Conservation (phyloP, 805 yeast genomes). For the Candida pseudofarinosa region DNA sequence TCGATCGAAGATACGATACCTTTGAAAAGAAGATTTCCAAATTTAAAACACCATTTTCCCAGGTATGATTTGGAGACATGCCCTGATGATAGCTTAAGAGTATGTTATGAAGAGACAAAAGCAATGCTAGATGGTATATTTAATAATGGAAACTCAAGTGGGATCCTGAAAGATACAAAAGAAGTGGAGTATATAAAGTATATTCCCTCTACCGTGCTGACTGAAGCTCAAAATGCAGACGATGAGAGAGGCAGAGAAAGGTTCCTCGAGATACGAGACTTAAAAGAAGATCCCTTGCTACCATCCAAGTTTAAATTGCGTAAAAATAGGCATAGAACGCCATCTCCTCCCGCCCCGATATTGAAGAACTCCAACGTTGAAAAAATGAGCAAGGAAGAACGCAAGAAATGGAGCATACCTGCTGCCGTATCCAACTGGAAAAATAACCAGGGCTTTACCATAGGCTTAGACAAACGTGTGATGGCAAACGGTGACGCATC, state of each 20-base stretch:
- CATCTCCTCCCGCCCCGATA: conserved; percentile 61
- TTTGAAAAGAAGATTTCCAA: conserved; percentile 39
- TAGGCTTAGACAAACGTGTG: conserved; percentile 73
- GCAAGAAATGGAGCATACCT: conserved; percentile 81
- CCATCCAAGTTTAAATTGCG: conserved; percentile 75
- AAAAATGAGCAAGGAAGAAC: conserved; percentile 65
- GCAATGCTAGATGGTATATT: conserved; percentile 51
- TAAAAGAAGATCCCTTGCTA: conserved; percentile 76
- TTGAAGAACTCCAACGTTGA: conserved; percentile 37
- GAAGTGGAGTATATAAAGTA: conserved; percentile 18
- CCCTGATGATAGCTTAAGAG: conserved; percentile 42
- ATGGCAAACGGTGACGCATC: conserved; percentile 43
- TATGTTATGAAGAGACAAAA: conserved; percentile 53
- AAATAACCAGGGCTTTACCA: conserved; percentile 85
- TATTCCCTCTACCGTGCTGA: conserved; percentile 9
- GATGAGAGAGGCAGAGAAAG: conserved; percentile 25
- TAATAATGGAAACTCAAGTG: conserved; percentile 23
- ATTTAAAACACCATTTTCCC: conserved; percentile 38
- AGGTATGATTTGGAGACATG: conserved; percentile 32
- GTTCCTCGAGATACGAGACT: conserved; percentile 61
- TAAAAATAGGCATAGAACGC: conserved; percentile 61
- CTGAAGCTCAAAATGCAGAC: conserved; percentile 5
- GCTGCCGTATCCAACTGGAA: conserved; percentile 94
- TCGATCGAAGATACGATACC: conserved; percentile 60
- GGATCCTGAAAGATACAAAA: conserved; percentile 37